These are phyloP conservation scores for Lipomyces yamadae DNA, from an alignment of 805 yeast genomes.

Conservation along the genomic window DNA sequence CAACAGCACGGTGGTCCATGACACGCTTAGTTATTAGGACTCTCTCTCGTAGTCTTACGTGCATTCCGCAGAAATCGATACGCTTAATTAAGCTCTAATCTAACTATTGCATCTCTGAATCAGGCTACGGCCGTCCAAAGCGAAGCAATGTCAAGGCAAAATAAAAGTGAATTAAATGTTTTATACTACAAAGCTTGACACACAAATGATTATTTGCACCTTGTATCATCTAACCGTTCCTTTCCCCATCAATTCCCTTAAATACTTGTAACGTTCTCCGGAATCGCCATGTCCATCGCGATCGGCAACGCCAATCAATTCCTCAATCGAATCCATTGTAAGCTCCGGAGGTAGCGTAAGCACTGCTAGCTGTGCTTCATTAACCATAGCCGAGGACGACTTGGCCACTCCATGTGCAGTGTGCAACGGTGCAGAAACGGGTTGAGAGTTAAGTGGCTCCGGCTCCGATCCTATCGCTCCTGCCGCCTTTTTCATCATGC, in stretches of 20 bases:
- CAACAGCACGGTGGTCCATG: too few relatives aligned
- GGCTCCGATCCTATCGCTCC: neutral
- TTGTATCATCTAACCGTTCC: neutral
- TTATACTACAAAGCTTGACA: too few relatives aligned
- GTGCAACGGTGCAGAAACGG: neutral
- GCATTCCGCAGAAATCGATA: too few relatives aligned
- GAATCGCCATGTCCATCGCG: neutral
- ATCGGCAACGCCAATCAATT: neutral
- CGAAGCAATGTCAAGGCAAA: neutral
- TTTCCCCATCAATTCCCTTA: neutral
- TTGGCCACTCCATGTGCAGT: neutral
- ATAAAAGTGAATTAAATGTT: too few relatives aligned
- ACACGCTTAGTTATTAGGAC: too few relatives aligned
- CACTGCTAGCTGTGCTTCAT: neutral
- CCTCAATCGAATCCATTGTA: neutral
- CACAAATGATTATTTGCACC: too few relatives aligned
- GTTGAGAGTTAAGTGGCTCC: neutral
- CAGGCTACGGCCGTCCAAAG: neutral
- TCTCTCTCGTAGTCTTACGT: too few relatives aligned
- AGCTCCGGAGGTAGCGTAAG: conserved; percentile 1
- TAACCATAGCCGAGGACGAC: neutral
- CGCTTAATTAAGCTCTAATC: too few relatives aligned
- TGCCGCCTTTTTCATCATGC: conserved; percentile 5
- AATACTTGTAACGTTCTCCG: neutral
- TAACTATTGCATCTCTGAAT: neutral